Conservation (phyloP, 257 asterid genomes). For the Petunia secreta region DNA sequence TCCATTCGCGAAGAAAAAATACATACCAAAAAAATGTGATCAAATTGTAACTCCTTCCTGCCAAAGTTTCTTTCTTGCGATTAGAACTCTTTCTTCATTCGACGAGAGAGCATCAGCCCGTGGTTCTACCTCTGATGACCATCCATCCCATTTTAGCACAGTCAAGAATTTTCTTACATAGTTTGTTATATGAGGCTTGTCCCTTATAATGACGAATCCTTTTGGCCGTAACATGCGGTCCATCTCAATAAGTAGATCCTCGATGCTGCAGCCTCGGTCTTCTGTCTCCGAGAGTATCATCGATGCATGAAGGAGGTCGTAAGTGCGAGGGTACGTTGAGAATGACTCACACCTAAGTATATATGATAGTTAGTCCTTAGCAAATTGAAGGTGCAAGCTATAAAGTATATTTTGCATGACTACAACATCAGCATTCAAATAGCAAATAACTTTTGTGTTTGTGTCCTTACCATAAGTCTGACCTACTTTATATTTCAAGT, state of each 20-base stretch:
- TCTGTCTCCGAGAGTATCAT: constrained; percentile 67
- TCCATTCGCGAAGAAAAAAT: constrained; percentile 5
- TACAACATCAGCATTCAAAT: neutral
- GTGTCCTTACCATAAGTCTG: neutral
- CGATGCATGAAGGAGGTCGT: constrained; percentile 91
- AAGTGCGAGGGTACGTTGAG: constrained; percentile 95
- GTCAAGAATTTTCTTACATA: constrained; percentile 59
- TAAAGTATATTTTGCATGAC: neutral
- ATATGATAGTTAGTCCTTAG: constrained; percentile 29
- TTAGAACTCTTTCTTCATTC: constrained; percentile 69
- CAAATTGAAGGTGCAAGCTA: neutral
- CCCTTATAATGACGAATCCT: constrained; percentile 83
- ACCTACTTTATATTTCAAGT: neutral
- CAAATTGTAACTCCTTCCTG: constrained; percentile 31
- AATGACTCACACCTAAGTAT: constrained; percentile 91
- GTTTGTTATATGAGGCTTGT: constrained; percentile 57
- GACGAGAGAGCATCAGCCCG: constrained; percentile 58
- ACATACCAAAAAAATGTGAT: constrained; percentile 27
- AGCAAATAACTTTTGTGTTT: neutral
- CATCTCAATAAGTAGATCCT: constrained; percentile 90
- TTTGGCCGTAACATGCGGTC: constrained; percentile 87
- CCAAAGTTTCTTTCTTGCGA: constrained; percentile 69
- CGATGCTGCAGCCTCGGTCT: constrained; percentile 72
- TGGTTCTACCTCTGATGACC: constrained; percentile 84
- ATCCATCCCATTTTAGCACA: constrained; percentile 80